Evolutionary conservation across 768 basidiomycete species (phyloP).

Genomic region (Dioszegia aurantiaca): DNA sequence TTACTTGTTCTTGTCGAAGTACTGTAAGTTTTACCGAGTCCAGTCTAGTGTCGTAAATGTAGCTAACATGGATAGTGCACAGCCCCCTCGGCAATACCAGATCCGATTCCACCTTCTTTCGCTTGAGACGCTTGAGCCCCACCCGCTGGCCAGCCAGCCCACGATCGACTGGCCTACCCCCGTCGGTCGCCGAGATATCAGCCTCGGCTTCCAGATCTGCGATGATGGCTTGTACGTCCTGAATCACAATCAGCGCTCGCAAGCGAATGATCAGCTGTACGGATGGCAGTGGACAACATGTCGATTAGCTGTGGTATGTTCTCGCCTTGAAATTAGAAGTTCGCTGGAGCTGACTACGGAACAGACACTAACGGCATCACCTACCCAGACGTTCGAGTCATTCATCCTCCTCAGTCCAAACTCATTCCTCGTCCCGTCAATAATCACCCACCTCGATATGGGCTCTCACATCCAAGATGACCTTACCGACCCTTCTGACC

Average conservation of each 20-base stretch:
- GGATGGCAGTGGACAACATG: conserved; percentile 50
- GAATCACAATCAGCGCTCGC: conserved; percentile 20
- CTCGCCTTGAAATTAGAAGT: not conserved
- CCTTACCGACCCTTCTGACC: conserved; percentile 30
- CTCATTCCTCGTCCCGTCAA: conserved; percentile 38
- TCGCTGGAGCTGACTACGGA: conserved; percentile 8
- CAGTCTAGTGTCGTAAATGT: not conserved
- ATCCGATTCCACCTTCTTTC: conserved; percentile 42
- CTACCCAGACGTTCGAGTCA: conserved; percentile 38
- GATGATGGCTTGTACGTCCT: conserved; percentile 41
- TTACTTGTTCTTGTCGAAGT: conserved; percentile 44
- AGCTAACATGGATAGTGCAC: not conserved
- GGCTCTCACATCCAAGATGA: conserved; percentile 24
- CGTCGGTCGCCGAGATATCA: conserved; percentile 7
- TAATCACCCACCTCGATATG: conserved; percentile 37
- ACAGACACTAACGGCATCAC: conserved; percentile 32
- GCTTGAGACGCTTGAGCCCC: conserved; percentile 41
- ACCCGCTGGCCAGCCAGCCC: conserved; percentile 35
- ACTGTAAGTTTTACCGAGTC: conserved; percentile 26
- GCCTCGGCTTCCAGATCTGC: conserved; percentile 42
- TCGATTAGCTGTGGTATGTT: conserved; percentile 35
- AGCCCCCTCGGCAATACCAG: conserved; percentile 9
- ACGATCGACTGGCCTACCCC: conserved; percentile 27
- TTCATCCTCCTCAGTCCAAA: conserved; percentile 40
- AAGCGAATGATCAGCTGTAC: conserved; percentile 27